Percentiles rank a stretch among this genome's conserved stretches.
Evolutionary conservation across 2,329 filamentous ascomycete genomes (phyloP).

Genomic region (Dothiorella sarmentorum): DNA sequence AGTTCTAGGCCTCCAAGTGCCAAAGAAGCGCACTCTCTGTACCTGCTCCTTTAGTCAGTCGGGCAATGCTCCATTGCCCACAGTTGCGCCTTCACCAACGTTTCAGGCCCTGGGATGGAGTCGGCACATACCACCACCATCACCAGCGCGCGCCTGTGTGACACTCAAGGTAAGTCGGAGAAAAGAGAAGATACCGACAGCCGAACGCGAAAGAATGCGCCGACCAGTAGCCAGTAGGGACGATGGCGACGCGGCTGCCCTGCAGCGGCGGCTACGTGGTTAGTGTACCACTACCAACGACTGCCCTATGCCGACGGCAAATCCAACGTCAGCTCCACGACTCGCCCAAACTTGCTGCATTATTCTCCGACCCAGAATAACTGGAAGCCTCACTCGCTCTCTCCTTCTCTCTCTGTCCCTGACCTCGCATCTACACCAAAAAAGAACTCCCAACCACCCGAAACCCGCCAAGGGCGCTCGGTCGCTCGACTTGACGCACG

Average conservation of each 20-base stretch:
- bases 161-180: neutral
- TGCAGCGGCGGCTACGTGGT: neutral
- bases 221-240: neutral
- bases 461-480: neutral
- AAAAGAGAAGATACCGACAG: neutral
- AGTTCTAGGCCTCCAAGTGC: neutral
- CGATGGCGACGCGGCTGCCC: neutral
- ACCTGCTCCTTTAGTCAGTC: conserved; percentile 8
- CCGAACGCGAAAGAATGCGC: neutral
- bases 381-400: too few species aligned
- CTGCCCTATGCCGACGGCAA: neutral
- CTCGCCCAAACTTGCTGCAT: too few species aligned
- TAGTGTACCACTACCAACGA: neutral
- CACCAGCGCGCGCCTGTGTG: neutral
- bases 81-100: neutral
- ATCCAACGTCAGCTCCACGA: neutral
- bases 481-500: neutral
- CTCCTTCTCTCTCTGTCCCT: neutral
- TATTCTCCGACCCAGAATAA: too few species aligned
- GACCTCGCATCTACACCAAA: too few species aligned
- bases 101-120: conserved; percentile 7
- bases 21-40: neutral
- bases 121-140: neutral
- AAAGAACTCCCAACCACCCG: neutral
- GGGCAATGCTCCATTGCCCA: neutral